A percentile compares a stretch with the other conserved stretches of the same genome.
Conservation (phyloP, 2,329 filamentous ascomycete species). For the Sporothrix luriei region DNA sequence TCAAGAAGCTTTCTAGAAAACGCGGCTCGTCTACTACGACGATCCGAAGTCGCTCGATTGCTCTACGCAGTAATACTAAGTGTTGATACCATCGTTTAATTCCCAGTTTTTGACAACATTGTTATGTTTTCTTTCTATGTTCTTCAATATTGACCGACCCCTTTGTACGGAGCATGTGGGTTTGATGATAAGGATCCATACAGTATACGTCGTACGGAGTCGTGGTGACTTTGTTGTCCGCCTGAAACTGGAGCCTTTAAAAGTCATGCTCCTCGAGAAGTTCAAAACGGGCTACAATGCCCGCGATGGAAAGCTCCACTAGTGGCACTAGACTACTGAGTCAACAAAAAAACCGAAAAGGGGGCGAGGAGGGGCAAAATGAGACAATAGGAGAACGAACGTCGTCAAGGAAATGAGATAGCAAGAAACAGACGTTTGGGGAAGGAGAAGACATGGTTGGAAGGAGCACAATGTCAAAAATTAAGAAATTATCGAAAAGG, state of each 20-base stretch:
- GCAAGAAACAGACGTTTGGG: too few relatives aligned
- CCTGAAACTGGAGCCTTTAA: conserved; percentile 23
- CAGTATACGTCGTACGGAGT: neutral
- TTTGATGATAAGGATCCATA: conserved; percentile 12
- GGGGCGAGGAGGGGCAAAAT: conserved; percentile 14
- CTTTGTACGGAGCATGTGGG: conserved; percentile 5
- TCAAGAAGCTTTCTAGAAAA: conserved; percentile 18
- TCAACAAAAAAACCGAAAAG: conserved; percentile 21
- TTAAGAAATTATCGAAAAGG: neutral
- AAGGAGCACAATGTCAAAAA: neutral
- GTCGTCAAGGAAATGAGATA: neutral
- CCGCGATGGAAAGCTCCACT: conserved; percentile 25
- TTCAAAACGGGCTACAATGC: neutral
- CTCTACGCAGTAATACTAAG: too few relatives aligned
- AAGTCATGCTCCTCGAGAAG: neutral
- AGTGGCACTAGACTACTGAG: conserved; percentile 19
- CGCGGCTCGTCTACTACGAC: neutral
- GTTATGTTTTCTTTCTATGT: neutral
- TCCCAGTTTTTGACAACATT: too few relatives aligned
- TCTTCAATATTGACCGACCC: neutral
- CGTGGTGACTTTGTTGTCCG: conserved; percentile 5
- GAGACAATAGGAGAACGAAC: neutral
- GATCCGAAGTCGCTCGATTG: neutral
- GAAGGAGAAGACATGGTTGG: neutral
- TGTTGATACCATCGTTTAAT: too few relatives aligned